Conservation (phyloP, 306 rosid genomes). For the Hippophae tibetana region DNA sequence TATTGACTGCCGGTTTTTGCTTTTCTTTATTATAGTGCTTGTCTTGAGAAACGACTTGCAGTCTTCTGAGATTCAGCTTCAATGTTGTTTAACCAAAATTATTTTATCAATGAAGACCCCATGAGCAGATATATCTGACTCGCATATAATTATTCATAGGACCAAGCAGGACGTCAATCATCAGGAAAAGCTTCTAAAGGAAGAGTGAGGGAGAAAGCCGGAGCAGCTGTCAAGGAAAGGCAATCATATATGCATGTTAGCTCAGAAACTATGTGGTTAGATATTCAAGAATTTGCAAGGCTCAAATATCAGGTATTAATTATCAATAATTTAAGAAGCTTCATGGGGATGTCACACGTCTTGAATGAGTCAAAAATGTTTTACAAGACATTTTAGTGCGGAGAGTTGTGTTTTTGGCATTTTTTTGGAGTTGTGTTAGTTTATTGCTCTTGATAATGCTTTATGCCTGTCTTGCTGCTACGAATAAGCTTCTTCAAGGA, state of each 20-base stretch:
- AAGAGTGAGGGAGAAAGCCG: slow-evolving; percentile 64
- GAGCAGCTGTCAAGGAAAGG: slow-evolving; percentile 44
- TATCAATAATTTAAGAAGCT: not conserved
- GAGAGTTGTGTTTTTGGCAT: no score
- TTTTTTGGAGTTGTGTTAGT: no score
- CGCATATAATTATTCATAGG: slow-evolving; percentile 38
- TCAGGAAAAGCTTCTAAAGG: slow-evolving; percentile 65
- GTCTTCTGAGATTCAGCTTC: no score
- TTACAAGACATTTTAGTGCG: no score
- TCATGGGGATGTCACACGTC: not conserved
- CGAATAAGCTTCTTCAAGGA: no score
- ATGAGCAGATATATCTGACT: not conserved
- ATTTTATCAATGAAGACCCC: no score
- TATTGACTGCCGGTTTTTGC: not conserved
- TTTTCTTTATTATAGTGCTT: no score
- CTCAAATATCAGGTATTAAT: slow-evolving; percentile 73
- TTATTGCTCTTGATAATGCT: no score
- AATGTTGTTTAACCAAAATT: no score
- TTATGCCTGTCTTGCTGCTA: no score
- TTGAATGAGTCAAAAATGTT: no score
- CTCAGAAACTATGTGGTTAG: slow-evolving; percentile 81
- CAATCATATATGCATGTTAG: slow-evolving; percentile 55
- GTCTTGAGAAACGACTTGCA: no score
- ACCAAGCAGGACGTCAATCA: slow-evolving; percentile 54
- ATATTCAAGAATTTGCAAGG: slow-evolving; percentile 65